Percentiles rank a stretch among this genome's conserved stretches.
Conservation (phyloP, 805 yeast species). For the Ogataea kodamae region DNA sequence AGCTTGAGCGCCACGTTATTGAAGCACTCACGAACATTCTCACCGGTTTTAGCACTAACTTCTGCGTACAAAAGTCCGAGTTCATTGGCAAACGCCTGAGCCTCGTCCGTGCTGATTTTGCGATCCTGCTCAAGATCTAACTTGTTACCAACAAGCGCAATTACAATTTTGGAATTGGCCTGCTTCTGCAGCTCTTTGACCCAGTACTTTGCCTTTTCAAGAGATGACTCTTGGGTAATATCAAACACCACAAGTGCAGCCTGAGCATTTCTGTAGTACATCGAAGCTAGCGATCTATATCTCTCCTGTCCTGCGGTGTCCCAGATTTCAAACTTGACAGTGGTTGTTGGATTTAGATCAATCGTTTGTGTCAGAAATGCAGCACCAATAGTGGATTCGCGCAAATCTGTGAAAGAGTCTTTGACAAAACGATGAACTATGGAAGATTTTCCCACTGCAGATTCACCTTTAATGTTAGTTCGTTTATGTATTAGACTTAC, state of each 20-base stretch:
- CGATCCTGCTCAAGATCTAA: slow-evolving; percentile 55
- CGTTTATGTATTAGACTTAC: slow-evolving; percentile 21
- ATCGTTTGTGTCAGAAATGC: slow-evolving; percentile 74
- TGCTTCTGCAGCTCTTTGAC: slow-evolving; percentile 78
- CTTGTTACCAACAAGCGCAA: slow-evolving; percentile 83
- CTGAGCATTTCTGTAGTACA: slow-evolving; percentile 79
- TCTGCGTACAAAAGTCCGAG: slow-evolving; percentile 48
- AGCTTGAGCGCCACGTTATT: slow-evolving; percentile 48
- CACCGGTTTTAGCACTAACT: slow-evolving; percentile 59
- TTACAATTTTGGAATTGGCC: slow-evolving; percentile 68
- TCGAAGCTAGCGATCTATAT: slow-evolving; percentile 72
- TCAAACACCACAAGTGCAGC: slow-evolving; percentile 79
- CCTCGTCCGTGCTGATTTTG: slow-evolving; percentile 41
- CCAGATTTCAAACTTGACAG: slow-evolving; percentile 77
- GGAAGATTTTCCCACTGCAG: slow-evolving; percentile 68
- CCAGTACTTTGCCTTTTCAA: slow-evolving; percentile 72
- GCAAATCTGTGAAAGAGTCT: slow-evolving; percentile 65
- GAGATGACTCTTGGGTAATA: slow-evolving; percentile 64
- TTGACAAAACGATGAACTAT: slow-evolving; percentile 68
- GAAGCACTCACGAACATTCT: slow-evolving; percentile 45
- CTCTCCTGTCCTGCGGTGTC: slow-evolving; percentile 87
- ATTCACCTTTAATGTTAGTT: slow-evolving; percentile 44
- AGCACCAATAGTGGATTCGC: slow-evolving; percentile 83
- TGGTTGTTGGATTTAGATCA: slow-evolving; percentile 47
- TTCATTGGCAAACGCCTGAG: slow-evolving; percentile 53